phyloP scores from a whole-genome alignment of 108 stramenopile species.

The Fistulifera solaris region DNA sequence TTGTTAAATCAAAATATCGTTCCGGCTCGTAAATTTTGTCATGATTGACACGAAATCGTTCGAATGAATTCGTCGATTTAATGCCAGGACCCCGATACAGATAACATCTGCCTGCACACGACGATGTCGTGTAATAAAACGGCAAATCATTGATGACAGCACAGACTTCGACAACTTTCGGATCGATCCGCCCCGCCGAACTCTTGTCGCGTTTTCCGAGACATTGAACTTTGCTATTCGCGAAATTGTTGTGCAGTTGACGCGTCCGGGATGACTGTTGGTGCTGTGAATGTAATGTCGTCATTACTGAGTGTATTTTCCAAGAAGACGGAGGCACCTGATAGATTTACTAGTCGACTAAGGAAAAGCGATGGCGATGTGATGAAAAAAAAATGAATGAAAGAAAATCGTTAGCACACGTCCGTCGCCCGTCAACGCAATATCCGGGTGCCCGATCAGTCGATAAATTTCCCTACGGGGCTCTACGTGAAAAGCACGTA shows the following conservation, averaged over 20 bases:
- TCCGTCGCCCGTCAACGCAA: too few relatives aligned
- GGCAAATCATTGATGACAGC: slow-evolving; percentile 60
- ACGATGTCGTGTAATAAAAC: slow-evolving; percentile 55
- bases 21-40: slow-evolving; percentile 46
- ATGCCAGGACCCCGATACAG: slow-evolving; percentile 75
- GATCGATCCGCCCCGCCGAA: slow-evolving; percentile 75
- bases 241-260: slow-evolving; percentile 33
- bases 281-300: too few relatives aligned
- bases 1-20: slow-evolving; percentile 64
- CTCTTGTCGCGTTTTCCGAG: slow-evolving; percentile 79
- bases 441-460: too few relatives aligned
- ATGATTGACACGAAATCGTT: slow-evolving; percentile 65
- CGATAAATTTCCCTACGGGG: too few relatives aligned
- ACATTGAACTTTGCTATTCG: slow-evolving; percentile 55
- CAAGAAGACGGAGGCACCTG: too few relatives aligned
- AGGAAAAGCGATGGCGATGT: too few relatives aligned
- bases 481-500: too few relatives aligned
- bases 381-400: too few relatives aligned
- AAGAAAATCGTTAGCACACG: too few relatives aligned
- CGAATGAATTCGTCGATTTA: slow-evolving; percentile 51
- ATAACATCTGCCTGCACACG: slow-evolving; percentile 74
- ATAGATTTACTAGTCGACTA: too few relatives aligned
- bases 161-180: slow-evolving; percentile 73
- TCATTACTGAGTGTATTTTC: too few relatives aligned
- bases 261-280: not conserved